These are phyloP conservation scores for Pinus tabuliformis DNA, from an alignment of 75 land plant species.

Conservation along the genomic window DNA sequence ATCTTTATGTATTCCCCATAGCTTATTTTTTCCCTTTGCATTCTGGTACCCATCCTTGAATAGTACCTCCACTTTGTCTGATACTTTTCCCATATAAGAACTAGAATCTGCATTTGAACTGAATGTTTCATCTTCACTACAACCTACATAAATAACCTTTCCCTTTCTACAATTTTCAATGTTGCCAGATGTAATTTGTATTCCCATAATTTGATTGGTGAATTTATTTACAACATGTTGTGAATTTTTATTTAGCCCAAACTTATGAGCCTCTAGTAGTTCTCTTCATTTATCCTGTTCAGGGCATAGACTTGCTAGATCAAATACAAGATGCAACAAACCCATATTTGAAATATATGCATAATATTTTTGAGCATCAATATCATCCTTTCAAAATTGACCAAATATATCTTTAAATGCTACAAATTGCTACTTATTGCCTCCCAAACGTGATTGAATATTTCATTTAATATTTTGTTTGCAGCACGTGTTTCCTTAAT, in stretches of 20 bases:
- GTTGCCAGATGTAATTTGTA: too few species aligned
- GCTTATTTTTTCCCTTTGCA: too few species aligned
- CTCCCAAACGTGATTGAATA: slow-evolving; percentile 57
- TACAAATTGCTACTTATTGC: slow-evolving; percentile 67
- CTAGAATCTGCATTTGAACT: too few species aligned
- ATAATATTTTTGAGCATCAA: slow-evolving; percentile 53
- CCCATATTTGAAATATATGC: slow-evolving; percentile 65
- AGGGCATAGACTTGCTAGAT: slow-evolving; percentile 89
- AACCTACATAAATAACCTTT: too few species aligned
- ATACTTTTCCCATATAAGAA: too few species aligned
- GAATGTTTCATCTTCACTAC: too few species aligned
- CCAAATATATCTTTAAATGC: slow-evolving; percentile 70
- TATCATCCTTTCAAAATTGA: slow-evolving; percentile 61
- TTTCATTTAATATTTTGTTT: too few species aligned
- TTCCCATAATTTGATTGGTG: neutral
- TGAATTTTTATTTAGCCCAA: neutral
- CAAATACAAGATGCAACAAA: slow-evolving; percentile 69
- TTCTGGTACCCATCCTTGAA: too few species aligned
- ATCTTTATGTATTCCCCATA: too few species aligned
- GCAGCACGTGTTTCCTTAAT: too few species aligned
- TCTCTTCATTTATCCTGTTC: slow-evolving; percentile 77
- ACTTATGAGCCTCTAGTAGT: slow-evolving; percentile 57
- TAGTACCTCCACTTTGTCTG: too few species aligned
- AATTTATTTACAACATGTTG: slow-evolving; percentile 7
- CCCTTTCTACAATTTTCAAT: too few species aligned